Evolutionary conservation across 2,329 filamentous ascomycete species (phyloP), one percentile per base, ranked within the genome.

Genomic region (Fusarium phyllophilum): DNA sequence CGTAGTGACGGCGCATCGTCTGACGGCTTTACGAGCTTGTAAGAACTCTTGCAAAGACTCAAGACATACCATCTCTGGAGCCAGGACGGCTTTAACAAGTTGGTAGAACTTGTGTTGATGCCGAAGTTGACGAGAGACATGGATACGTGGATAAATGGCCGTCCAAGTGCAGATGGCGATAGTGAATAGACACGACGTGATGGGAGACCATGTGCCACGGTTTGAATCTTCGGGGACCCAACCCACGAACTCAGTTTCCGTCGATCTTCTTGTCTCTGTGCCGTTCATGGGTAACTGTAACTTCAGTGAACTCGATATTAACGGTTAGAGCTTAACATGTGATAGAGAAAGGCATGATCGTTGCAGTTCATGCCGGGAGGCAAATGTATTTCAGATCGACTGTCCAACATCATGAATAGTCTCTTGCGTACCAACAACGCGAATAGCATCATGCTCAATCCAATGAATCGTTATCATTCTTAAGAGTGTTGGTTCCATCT

Each of bases 121-220:
- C 26, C 41, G 58, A 45, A 42, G 18, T 6, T 22, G 41, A 15
- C 48, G 63, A 52, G 63, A 66, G 20, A 55, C 20, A 14, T 66
- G 63, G 29, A 62, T 39, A 24, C 57, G 41, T 26, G 57, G 48
- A 26, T 62, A 48, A 31, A 55, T 66, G 15, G 41, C 62, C 17
- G 62, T 62, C 55, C 62, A 65, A 34, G 62, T 65, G 46, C 62
- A 65, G 29, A 65, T 59, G 14, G 46, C 29, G 38, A 65, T 51
- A 12, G 62, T 61, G 56, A 65, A 61, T 18, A 65, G 26, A 17
- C 29, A 61, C 31, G 62, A 65, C 14, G 31, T 60, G 29, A 61
- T 65, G 29, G 52, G 44, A 24, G 62, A 51, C 62, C 62, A 52
- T 34, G 45, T 61, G 34, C 55, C 55, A 17, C 55, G 62, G 7